Evolutionary conservation across 176 grass and related monocot species (phyloP).

Genomic region (Triticum aestivum): DNA sequence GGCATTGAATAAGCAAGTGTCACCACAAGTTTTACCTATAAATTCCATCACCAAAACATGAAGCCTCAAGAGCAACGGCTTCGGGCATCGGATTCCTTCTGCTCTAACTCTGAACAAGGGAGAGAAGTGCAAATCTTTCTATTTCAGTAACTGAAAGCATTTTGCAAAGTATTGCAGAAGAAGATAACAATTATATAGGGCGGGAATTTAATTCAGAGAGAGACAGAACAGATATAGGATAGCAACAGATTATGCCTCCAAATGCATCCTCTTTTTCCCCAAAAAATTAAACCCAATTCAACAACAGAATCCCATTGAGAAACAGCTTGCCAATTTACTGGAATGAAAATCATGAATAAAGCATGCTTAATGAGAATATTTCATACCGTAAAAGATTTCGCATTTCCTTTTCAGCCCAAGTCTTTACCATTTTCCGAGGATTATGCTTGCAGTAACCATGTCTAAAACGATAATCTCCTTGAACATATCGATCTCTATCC

Average conservation of each 20-base stretch:
- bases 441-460: conserved; percentile 99
- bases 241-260: neutral
- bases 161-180: neutral
- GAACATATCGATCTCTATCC: conserved; percentile 96
- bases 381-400: conserved; percentile 79
- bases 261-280: neutral
- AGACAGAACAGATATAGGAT: neutral
- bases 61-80: conserved; percentile 68
- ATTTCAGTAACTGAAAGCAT: neutral
- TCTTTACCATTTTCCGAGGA: conserved; percentile 98
- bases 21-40: conserved; percentile 59
- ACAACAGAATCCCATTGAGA: neutral
- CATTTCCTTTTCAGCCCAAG: conserved; percentile 98
- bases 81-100: conserved; percentile 79
- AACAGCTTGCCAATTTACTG: neutral
- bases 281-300: neutral
- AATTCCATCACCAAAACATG: conserved; percentile 99
- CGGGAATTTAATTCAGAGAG: neutral
- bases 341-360: neutral
- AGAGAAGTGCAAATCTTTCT: conserved; percentile 1
- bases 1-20: neutral
- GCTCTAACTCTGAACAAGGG: conserved; percentile 64
- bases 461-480: conserved; percentile 98
- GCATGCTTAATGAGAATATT: neutral
- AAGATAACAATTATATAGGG: neutral